A percentile compares a stretch with the other conserved stretches of the same genome.
Evolutionary conservation across 306 rosid species (phyloP).

Genomic region (apple (Malus domestica)): DNA sequence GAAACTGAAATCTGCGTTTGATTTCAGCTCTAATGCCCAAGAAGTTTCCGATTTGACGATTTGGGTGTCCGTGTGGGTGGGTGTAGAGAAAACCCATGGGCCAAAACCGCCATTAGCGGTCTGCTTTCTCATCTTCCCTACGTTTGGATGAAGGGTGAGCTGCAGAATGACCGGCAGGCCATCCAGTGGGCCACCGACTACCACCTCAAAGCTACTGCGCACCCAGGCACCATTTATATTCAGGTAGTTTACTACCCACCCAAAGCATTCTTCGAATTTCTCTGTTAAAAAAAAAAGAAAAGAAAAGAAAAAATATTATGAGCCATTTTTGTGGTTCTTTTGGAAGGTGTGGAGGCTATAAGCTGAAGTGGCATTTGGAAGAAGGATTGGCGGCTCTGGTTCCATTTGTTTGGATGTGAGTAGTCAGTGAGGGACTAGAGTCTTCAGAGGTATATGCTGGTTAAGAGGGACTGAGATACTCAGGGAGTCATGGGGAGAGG

Average conservation of each 20-base stretch:
- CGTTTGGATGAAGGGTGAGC: conserved; percentile 44
- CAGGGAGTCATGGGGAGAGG: too few relatives aligned
- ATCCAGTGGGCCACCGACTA: conserved; percentile 78
- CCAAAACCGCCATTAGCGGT: conserved; percentile 24
- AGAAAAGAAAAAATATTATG: too few relatives aligned
- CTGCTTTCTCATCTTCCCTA: background rate
- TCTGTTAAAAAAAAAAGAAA: too few relatives aligned
- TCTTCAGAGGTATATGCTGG: background rate
- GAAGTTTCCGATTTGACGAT: background rate
- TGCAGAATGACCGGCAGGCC: conserved; percentile 55
- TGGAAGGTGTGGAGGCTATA: background rate
- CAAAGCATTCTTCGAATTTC: too few relatives aligned
- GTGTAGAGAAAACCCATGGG: conserved; percentile 8
- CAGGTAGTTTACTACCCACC: conserved; percentile 35
- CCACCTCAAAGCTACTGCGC: conserved; percentile 76
- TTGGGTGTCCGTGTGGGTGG: conserved; percentile 9
- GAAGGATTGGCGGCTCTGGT: conserved; percentile 14
- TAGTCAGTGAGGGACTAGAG: background rate
- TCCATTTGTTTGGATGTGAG: conserved; percentile 30
- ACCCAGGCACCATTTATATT: conserved; percentile 67
- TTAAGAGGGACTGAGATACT: background rate
- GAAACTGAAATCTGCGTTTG: conserved; percentile 1
- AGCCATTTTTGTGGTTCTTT: too few relatives aligned
- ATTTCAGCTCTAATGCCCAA: conserved; percentile 11
- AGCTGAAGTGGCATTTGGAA: background rate